These are phyloP conservation scores for Entomortierella lignicola DNA, from an alignment of 192 early-diverging fungal genomes.

Conservation along the genomic window DNA sequence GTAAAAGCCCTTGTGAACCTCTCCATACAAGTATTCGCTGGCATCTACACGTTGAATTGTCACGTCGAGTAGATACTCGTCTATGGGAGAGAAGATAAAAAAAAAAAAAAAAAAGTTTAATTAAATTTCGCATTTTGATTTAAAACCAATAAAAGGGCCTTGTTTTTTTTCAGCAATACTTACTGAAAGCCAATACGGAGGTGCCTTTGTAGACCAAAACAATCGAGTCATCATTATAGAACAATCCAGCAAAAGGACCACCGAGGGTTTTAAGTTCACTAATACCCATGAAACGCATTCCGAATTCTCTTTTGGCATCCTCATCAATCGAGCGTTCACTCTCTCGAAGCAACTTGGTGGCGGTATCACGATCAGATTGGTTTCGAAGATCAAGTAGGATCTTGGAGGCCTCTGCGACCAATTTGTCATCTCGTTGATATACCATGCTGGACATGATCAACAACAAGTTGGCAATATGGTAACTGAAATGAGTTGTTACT, in stretches of 20 bases:
- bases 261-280: conserved; percentile 62
- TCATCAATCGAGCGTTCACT: conserved; percentile 53
- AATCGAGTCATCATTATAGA: conserved; percentile 57
- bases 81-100: neutral
- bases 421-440: conserved; percentile 59
- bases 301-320: conserved; percentile 27
- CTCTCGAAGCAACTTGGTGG: conserved; percentile 35
- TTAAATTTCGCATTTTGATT: too few relatives aligned
- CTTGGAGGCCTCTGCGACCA: conserved; percentile 58
- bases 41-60: conserved; percentile 64
- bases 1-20: conserved; percentile 67
- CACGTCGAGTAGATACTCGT: conserved; percentile 60
- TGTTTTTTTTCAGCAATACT: too few relatives aligned
- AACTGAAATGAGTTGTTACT: conserved; percentile 19
- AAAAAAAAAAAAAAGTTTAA: neutral
- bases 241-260: conserved; percentile 62
- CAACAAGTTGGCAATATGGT: conserved; percentile 61
- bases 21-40: conserved; percentile 60
- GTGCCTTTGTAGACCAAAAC: conserved; percentile 63
- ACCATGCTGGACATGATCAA: conserved; percentile 58
- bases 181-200: conserved; percentile 60
- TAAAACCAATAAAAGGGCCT: too few relatives aligned
- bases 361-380: conserved; percentile 12
- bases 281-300: conserved; percentile 57
- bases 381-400: conserved; percentile 19